Evolutionary conservation across 2,329 filamentous ascomycete genomes (phyloP).

Genomic region (Pseudomassariella vexata): DNA sequence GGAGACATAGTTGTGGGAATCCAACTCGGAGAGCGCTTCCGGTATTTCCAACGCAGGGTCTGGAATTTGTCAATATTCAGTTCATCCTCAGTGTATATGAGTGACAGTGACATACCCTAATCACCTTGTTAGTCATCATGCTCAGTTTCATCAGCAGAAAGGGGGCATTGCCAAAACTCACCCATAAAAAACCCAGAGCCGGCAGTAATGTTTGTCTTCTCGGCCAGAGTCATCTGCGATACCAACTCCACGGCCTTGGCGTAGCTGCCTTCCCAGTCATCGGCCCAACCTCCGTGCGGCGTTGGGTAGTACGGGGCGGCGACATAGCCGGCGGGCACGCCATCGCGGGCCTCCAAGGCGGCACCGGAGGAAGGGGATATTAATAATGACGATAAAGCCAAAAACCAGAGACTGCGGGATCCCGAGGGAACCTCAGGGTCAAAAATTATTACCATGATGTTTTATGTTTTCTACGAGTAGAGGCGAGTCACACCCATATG

Average conservation of each 20-base stretch:
- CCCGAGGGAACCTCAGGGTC: conserved; percentile 15
- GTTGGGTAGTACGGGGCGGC: conserved; percentile 65
- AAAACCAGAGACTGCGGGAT: conserved; percentile 18
- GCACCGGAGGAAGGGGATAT: conserved; percentile 11
- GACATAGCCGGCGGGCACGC: conserved; percentile 29
- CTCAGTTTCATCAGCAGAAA: conserved; percentile 3
- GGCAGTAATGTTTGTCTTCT: conserved; percentile 73
- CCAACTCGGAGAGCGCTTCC: conserved; percentile 65
- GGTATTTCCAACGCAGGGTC: conserved; percentile 70
- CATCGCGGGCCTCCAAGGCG: conserved; percentile 17
- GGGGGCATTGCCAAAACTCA: conserved; percentile 15
- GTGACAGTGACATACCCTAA: too few species aligned
- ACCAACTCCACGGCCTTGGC: conserved; percentile 63
- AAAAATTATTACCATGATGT: conserved; percentile 18
- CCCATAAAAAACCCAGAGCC: conserved; percentile 70
- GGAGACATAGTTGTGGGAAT: conserved; percentile 66
- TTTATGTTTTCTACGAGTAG: too few species aligned
- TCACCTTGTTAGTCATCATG: too few species aligned
- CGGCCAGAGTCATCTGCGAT: conserved; percentile 70
- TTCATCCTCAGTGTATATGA: neutral
- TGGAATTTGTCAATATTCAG: conserved; percentile 13
- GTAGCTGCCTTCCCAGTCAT: conserved; percentile 66
- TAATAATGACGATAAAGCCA: conserved; percentile 11
- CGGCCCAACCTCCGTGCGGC: conserved; percentile 65
- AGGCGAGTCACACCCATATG: too few species aligned